A percentile compares a stretch with the other conserved stretches of the same genome.
Evolutionary conservation across 2,329 filamentous ascomycete genomes (phyloP).

Genomic region (Verticillium nubilum): DNA sequence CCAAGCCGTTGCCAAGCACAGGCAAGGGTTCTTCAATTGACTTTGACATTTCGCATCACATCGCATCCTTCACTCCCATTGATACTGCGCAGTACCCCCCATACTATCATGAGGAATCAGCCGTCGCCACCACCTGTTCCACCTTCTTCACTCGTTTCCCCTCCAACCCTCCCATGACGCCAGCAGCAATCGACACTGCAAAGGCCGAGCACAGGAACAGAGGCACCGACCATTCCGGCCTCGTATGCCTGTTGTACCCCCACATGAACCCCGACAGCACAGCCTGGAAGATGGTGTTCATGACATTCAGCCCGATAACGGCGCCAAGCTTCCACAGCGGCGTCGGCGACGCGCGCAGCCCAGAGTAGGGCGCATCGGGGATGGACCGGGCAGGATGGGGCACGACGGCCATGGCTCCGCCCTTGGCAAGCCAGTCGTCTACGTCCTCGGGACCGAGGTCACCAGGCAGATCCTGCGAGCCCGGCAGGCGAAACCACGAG

Average conservation of each 20-base stretch:
- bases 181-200: slow-evolving; percentile 61
- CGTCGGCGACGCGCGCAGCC: slow-evolving; percentile 63
- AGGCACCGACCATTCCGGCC: slow-evolving; percentile 77
- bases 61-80: not conserved
- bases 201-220: slow-evolving; percentile 74
- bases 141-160: slow-evolving; percentile 66
- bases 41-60: not conserved
- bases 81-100: not conserved
- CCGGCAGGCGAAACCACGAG: slow-evolving; percentile 68
- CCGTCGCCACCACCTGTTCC: slow-evolving; percentile 51
- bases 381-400: slow-evolving; percentile 60
- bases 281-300: slow-evolving; percentile 74
- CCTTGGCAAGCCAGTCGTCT: slow-evolving; percentile 26
- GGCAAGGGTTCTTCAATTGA: not conserved
- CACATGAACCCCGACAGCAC: slow-evolving; percentile 78
- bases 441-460: slow-evolving; percentile 49
- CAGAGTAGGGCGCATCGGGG: slow-evolving; percentile 65
- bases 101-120: not conserved
- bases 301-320: slow-evolving; percentile 71
- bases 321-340: slow-evolving; percentile 71
- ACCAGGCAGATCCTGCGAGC: slow-evolving; percentile 53
- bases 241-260: slow-evolving; percentile 64
- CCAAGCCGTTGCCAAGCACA: not conserved
- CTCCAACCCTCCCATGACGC: slow-evolving; percentile 65
- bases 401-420: slow-evolving; percentile 39